Base-by-base conservation (phyloP, 1,284 basidiomycete genomes). In the Boletus nobilissimus region DNA sequence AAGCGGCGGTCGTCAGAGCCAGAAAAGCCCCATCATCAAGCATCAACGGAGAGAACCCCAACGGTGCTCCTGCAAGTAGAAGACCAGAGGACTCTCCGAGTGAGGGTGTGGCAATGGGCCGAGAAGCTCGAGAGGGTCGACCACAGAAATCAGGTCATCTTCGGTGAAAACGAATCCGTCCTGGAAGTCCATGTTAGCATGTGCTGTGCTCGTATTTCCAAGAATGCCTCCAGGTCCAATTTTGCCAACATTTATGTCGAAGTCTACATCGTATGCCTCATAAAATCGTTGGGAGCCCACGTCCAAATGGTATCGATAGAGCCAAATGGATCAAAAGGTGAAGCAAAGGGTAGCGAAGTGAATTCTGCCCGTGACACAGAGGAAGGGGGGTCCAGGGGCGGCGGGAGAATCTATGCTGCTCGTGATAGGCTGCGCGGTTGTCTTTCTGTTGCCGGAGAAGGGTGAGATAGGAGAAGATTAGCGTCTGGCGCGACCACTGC, bases 81-180 rank as follows among this genome's bases (percentile, higher is more conserved):
- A 86, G 72, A 24, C 83, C 78, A 36, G 83, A 75, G 18, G 80
- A n/a, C 13, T 77, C 79, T 64, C 77, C 79, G 19, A 80, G 71
- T 22, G 80, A 70, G 72, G 77, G 72, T 66, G 60, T 57, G 5
- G 46, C 62, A 3, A 78, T 76, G 36, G 80, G 46, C 24, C 74
- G 79, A 73, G 79, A 46, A 46, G 74, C 64, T 71, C 81, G 82
- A 51, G 79, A 64, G 51, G 90, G 91, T 64, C 87, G 87, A 81
- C 95, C 93, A 80, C 94, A 95, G 84, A 94, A 95, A 82, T 89
- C 93, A 83, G 95, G 83, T 95, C 94, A 74, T 94, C 94, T 72
- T 95, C 94, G 0, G 94, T 95, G 81, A 95, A 93, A 22, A 93
- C 94, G 81, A 95, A 93, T 3, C 89, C 90, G 57, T 92, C 92